A percentile compares a stretch with the other conserved stretches of the same genome.
These are phyloP conservation scores for Colletotrichum chrysophilum DNA, from an alignment of 2,329 filamentous ascomycete genomes.

Conservation along the genomic window DNA sequence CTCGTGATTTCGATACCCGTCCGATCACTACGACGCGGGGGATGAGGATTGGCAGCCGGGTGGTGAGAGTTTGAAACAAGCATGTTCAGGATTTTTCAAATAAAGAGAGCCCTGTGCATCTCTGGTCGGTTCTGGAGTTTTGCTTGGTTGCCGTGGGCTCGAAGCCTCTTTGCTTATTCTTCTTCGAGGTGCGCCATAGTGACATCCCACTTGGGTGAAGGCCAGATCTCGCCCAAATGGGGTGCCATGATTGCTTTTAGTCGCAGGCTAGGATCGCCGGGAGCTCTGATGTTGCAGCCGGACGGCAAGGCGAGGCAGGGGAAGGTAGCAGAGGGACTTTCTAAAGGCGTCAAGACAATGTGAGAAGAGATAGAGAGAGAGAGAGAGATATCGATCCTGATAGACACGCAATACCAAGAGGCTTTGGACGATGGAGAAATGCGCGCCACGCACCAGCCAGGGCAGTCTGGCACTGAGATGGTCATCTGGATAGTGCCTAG, in stretches of 20 bases:
- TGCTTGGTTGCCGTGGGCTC: background rate
- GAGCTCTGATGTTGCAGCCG: conserved; percentile 18
- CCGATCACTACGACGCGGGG: background rate
- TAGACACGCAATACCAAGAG: background rate
- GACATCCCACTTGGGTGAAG: conserved; percentile 1
- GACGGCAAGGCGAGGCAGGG: conserved; percentile 18
- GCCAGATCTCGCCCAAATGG: conserved; percentile 14
- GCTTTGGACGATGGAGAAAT: background rate
- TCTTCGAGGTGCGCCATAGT: background rate
- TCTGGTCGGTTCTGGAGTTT: background rate
- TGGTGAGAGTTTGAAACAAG: conserved; percentile 20
- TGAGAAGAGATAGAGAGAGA: conserved; percentile 13
- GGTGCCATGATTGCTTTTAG: conserved; percentile 10
- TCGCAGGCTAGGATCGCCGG: conserved; percentile 7
- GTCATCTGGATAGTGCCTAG: background rate
- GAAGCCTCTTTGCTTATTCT: conserved; percentile 14
- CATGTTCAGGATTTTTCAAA: conserved; percentile 13
- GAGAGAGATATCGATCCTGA: background rate
- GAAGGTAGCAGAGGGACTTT: background rate
- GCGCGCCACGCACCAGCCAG: background rate
- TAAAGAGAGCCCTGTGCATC: conserved; percentile 8
- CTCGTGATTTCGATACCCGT: background rate
- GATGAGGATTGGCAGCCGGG: background rate
- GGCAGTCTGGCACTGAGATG: background rate
- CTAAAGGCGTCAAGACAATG: background rate